phyloP scores from a whole-genome alignment of 2,329 filamentous ascomycete genomes.

The Bertia moriformis region DNA sequence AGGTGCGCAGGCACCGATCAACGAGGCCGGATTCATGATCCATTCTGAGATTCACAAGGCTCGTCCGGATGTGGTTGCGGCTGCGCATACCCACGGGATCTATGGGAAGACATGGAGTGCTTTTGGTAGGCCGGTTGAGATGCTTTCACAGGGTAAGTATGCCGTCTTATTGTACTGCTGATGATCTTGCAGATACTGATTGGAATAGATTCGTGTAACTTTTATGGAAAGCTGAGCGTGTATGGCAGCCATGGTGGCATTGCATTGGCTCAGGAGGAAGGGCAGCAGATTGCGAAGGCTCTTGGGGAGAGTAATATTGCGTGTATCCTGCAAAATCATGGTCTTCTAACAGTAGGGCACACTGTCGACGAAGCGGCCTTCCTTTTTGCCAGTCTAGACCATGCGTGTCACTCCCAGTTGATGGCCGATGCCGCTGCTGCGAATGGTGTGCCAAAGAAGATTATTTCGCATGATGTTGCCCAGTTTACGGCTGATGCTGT shows the following conservation, averaged over 20 bases:
- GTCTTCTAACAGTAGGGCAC: conserved; percentile 22
- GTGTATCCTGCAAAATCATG: conserved; percentile 25
- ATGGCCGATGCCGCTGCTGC: conserved; percentile 7
- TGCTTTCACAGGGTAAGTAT: conserved; percentile 20
- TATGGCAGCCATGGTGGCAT: background rate
- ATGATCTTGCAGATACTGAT: background rate
- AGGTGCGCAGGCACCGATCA: conserved; percentile 12
- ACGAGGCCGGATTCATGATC: conserved; percentile 29
- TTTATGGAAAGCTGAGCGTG: conserved; percentile 9
- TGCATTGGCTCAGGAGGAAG: conserved; percentile 6
- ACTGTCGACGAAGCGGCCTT: conserved; percentile 24
- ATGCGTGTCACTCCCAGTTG: conserved; percentile 22
- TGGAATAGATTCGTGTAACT: conserved; percentile 16
- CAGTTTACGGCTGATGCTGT: conserved; percentile 5
- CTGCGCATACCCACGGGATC: conserved; percentile 26
- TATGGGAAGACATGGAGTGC: conserved; percentile 25
- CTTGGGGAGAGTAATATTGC: conserved; percentile 21
- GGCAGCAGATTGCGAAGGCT: conserved; percentile 21
- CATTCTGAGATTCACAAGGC: conserved; percentile 22
- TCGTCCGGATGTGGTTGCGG: conserved; percentile 26
- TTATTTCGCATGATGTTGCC: conserved; percentile 5
- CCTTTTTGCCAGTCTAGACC: conserved; percentile 23
- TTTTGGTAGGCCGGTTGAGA: conserved; percentile 24
- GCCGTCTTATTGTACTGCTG: conserved; percentile 7
- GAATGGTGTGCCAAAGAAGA: conserved; percentile 4